Evolutionary conservation across 768 basidiomycete genomes (phyloP).

Genomic region (Amyloporia xantha): DNA sequence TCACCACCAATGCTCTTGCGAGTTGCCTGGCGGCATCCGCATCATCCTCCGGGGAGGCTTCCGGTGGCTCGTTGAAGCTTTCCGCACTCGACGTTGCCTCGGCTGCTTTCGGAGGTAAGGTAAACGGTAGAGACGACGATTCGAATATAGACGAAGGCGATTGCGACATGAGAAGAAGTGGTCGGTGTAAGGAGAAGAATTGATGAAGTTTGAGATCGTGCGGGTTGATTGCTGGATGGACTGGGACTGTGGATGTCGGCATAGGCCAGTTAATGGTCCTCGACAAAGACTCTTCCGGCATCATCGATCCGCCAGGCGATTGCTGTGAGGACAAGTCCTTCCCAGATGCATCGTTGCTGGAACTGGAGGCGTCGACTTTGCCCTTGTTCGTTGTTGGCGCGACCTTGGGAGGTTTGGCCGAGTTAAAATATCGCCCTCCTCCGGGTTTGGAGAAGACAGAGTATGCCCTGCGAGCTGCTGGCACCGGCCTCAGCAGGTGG

Average conservation of each 20-base stretch:
- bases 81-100: constrained; percentile 17
- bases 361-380: constrained; percentile 38
- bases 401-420: constrained; percentile 58
- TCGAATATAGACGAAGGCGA: constrained; percentile 53
- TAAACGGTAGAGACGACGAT: constrained; percentile 9
- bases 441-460: constrained; percentile 78
- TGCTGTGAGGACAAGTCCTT: constrained; percentile 13
- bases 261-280: constrained; percentile 4
- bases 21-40: constrained; percentile 76
- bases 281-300: constrained; percentile 2
- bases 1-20: constrained; percentile 67
- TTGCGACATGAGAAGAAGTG: constrained; percentile 62
- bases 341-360: constrained; percentile 16
- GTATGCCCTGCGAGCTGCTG: constrained; percentile 50
- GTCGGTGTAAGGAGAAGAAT: constrained; percentile 79
- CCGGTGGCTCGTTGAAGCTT: constrained; percentile 37
- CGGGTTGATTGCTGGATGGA: constrained; percentile 52
- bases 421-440: constrained; percentile 67
- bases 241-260: constrained; percentile 14
- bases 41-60: constrained; percentile 61
- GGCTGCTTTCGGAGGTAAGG: constrained; percentile 6
- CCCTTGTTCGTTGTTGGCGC: constrained; percentile 22
- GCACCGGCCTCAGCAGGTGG: constrained; percentile 42
- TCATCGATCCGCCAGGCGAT: constrained; percentile 3
- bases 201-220: constrained; percentile 77